These are phyloP conservation scores for Rhizoclosmatium globosum DNA, from an alignment of 192 early-diverging fungal genomes.

Conservation along the genomic window DNA sequence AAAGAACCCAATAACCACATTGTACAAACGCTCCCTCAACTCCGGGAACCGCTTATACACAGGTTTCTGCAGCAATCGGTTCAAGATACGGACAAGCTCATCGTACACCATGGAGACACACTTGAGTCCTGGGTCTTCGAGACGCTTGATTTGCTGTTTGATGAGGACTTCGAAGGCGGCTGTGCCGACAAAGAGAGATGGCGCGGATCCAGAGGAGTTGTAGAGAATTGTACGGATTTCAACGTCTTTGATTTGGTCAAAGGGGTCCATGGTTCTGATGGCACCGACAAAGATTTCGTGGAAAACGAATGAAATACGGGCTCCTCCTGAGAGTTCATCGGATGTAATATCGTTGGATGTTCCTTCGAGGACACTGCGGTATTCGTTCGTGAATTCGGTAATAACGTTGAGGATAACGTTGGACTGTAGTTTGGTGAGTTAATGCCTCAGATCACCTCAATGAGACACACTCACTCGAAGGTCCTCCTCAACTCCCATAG, in stretches of 20 bases:
- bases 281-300: conserved; percentile 95
- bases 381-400: conserved; percentile 98
- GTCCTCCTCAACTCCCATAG: conserved; percentile 77
- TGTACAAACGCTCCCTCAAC: conserved; percentile 91
- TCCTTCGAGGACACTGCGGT: conserved; percentile 95
- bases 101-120: conserved; percentile 97
- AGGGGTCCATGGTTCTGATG: conserved; percentile 94
- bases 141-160: conserved; percentile 97
- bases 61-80: conserved; percentile 90
- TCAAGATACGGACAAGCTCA: conserved; percentile 95
- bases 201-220: conserved; percentile 97
- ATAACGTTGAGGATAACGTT: conserved; percentile 97
- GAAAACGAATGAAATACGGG: conserved; percentile 98
- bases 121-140: conserved; percentile 97
- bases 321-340: conserved; percentile 96
- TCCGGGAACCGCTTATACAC: conserved; percentile 97
- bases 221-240: conserved; percentile 99
- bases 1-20: conserved; percentile 92
- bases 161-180: conserved; percentile 97
- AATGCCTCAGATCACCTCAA: conserved; percentile 4
- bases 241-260: conserved; percentile 98
- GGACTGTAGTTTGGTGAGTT: conserved; percentile 57
- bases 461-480: conserved; percentile 53
- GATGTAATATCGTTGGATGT: conserved; percentile 94
- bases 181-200: conserved; percentile 97